Evolutionary conservation across 1,284 basidiomycete species (phyloP).

Genomic region (Tilletia indica): DNA sequence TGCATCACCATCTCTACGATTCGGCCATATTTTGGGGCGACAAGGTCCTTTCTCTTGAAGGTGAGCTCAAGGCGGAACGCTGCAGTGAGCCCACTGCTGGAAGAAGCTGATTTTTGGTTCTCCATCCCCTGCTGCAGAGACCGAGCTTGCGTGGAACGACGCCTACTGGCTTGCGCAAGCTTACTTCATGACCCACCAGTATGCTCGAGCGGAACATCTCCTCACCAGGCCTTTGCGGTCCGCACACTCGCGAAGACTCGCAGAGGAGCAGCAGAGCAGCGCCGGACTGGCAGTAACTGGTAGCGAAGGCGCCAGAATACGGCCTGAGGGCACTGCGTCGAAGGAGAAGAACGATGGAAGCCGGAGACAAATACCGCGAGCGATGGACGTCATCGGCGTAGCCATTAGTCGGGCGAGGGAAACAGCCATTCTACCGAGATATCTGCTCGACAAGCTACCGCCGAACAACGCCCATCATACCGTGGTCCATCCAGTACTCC

Average conservation of each 20-base stretch:
- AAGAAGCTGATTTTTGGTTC: neutral
- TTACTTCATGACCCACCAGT: constrained; percentile 91
- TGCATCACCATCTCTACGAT: constrained; percentile 95
- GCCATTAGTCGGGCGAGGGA: constrained; percentile 16
- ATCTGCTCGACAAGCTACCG: constrained; percentile 7
- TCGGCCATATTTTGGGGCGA: constrained; percentile 98
- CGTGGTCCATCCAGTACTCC: no score
- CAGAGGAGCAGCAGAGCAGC: constrained; percentile 7
- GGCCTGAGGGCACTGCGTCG: neutral
- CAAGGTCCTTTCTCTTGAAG: constrained; percentile 89
- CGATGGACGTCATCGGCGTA: neutral
- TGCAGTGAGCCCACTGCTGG: no score
- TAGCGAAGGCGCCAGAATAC: neutral
- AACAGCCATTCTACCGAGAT: constrained; percentile 8
- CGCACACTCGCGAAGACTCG: constrained; percentile 13
- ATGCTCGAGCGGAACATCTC: constrained; percentile 85
- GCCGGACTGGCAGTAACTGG: neutral
- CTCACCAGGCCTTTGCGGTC: constrained; percentile 73
- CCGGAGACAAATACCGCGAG: neutral
- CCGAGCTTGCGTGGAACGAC: constrained; percentile 60
- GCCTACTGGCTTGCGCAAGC: constrained; percentile 98
- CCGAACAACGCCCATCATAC: neutral
- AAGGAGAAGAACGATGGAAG: neutral
- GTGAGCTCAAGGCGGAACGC: constrained; percentile 62
- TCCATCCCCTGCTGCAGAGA: neutral